Evolutionary conservation across 495 filamentous ascomycete species (phyloP), one percentile per base, ranked within the genome.

Genomic region (Xylaria flabelliformis): DNA sequence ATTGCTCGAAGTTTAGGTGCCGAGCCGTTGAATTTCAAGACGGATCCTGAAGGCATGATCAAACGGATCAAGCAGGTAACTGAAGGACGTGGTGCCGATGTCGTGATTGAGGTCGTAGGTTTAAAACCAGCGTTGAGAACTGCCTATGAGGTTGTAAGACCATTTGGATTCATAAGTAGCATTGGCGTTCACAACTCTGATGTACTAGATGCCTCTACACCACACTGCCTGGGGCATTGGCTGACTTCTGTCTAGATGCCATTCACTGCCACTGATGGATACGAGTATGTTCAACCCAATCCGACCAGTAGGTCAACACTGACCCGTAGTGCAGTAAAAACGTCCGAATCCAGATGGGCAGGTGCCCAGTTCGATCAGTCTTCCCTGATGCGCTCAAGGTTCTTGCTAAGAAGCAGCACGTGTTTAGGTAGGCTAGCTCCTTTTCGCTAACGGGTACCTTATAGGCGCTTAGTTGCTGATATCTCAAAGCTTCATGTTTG

Each of bases 121-220:
- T 81, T 93, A 74, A 94, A 91, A 65, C 89, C 91, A 67, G 96
- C 96, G 21, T 81, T 98, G 78, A 89, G 86, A 78, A 94, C 93
- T 68, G 93, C 89, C 0, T 97, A 93, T 80, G 94, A 98, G 55
- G 81, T 97, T 50, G 73, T 99, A 51, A 87, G 96, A 65, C 95
- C 96, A 26, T 99, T 91, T 86, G 94, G 94, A 1, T 86, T 90
- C 12, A 94, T 99, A 70, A 92, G 89, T 70, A 95, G 92, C 75
- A 94, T 97, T 72, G 96, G 96, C 2, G 95, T 98, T 29, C 95
- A 98, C 76, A 97, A 97, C 81, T 92, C 86, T 29, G 93, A 94
- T 85, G 92, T 94, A 75, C 77, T 51, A 9, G 24, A 36, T 34
- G 17, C 39, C 44, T 3, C 46, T 10, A 63, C 21, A 24, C 12